Evolutionary conservation across 768 basidiomycete species (phyloP).

Genomic region (Lactifluus volemus): DNA sequence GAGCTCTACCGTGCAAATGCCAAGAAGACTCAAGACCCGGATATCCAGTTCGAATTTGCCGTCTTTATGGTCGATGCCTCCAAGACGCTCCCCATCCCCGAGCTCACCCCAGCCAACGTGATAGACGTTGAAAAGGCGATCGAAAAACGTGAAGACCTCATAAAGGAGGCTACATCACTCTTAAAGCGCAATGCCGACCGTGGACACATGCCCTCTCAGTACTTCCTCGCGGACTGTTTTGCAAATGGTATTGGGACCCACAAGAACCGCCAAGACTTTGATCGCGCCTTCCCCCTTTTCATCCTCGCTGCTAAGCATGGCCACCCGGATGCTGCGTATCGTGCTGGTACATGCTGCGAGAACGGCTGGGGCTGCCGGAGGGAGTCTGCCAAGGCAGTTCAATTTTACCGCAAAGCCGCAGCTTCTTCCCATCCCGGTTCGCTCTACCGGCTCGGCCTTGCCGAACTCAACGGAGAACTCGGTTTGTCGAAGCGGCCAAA

Average conservation of each 20-base stretch:
- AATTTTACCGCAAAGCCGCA: conserved; percentile 90
- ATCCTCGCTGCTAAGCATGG: conserved; percentile 95
- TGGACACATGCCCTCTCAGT: conserved; percentile 91
- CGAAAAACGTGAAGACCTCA: conserved; percentile 79
- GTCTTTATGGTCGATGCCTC: conserved; percentile 98
- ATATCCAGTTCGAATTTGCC: conserved; percentile 96
- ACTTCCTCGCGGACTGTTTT: conserved; percentile 97
- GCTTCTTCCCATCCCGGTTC: conserved; percentile 89
- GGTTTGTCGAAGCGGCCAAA: conserved; percentile 78
- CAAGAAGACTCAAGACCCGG: conserved; percentile 97
- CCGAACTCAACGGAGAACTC: conserved; percentile 93
- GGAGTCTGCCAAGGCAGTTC: conserved; percentile 84
- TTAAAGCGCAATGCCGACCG: conserved; percentile 90
- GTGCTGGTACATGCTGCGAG: conserved; percentile 96
- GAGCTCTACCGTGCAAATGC: conserved; percentile 97
- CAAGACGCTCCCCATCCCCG: conserved; percentile 77
- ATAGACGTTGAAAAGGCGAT: conserved; percentile 73
- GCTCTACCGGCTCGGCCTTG: conserved; percentile 93
- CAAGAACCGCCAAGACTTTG: conserved; percentile 90
- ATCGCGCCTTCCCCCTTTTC: conserved; percentile 93
- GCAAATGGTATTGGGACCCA: conserved; percentile 95
- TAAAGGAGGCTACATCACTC: conserved; percentile 79
- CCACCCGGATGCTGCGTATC: conserved; percentile 91
- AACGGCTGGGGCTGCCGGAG: conserved; percentile 97
- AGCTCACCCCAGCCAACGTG: conserved; percentile 59